phyloP scores from a whole-genome alignment of 139 green algal genomes.

The Chlamydomonas applanata region DNA sequence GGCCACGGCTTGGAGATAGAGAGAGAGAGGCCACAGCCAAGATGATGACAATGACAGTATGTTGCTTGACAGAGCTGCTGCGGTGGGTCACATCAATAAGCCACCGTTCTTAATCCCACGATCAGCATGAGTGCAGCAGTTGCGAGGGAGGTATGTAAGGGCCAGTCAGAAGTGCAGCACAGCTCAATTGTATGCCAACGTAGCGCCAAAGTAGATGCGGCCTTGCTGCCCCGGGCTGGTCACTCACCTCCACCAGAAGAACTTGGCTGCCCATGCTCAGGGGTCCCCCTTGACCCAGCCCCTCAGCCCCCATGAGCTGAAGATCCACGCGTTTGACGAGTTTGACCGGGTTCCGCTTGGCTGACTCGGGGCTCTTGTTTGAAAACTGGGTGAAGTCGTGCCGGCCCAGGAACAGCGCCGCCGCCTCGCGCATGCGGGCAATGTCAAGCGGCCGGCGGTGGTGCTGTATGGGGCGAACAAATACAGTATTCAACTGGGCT shows the following conservation, averaged over 20 bases:
- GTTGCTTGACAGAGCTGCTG: too few relatives aligned
- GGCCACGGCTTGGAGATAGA: background rate
- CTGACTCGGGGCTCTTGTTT: constrained; percentile 35
- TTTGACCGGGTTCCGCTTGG: constrained; percentile 52
- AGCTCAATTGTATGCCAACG: background rate
- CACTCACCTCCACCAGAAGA: background rate
- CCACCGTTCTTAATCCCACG: too few relatives aligned
- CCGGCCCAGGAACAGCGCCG: constrained; percentile 38
- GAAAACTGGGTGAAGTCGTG: constrained; percentile 77
- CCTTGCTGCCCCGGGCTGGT: background rate
- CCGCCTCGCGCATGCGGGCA: constrained; percentile 40
- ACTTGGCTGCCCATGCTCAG: too few relatives aligned
- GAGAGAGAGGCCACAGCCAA: too few relatives aligned
- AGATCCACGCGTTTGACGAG: constrained; percentile 57
- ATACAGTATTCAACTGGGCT: too few relatives aligned
- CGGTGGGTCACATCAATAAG: too few relatives aligned
- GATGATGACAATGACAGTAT: too few relatives aligned
- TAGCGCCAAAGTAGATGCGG: background rate
- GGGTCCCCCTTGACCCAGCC: constrained; percentile 12
- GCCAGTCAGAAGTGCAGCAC: too few relatives aligned
- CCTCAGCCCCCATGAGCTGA: constrained; percentile 44
- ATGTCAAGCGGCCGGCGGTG: constrained; percentile 42
- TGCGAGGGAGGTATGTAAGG: too few relatives aligned
- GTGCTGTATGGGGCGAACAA: too few relatives aligned
- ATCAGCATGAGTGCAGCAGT: too few relatives aligned